Percentiles rank a stretch among this genome's conserved stretches.
Conservation (phyloP, 1,284 basidiomycete species). For the Tilletiopsis washingtonensis region DNA sequence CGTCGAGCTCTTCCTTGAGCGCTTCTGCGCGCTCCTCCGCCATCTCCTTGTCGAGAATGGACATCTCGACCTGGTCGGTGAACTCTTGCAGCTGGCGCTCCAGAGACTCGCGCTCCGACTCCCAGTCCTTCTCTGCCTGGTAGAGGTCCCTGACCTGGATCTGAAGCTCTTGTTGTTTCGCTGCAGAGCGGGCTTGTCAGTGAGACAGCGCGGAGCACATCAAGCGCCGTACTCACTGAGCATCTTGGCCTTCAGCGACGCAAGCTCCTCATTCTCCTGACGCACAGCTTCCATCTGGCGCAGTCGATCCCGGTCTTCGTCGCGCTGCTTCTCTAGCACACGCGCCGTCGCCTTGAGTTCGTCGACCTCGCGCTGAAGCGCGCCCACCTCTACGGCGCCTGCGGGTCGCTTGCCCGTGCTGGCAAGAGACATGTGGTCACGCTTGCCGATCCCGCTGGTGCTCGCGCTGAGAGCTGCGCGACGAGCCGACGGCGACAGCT, state of each 20-base stretch:
- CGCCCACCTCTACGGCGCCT: conserved; percentile 11
- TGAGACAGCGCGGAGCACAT: neutral
- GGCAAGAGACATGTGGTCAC: conserved; percentile 27
- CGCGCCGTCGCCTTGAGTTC: conserved; percentile 75
- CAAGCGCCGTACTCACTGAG: conserved; percentile 50
- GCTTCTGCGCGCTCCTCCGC: conserved; percentile 87
- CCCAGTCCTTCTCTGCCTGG: conserved; percentile 36
- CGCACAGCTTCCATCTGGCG: conserved; percentile 76
- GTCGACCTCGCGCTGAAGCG: conserved; percentile 38
- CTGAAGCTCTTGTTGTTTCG: conserved; percentile 28
- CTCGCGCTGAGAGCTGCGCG: neutral
- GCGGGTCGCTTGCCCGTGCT: conserved; percentile 4
- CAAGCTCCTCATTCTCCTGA: conserved; percentile 72
- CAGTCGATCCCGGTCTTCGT: conserved; percentile 74
- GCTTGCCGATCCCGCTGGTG: neutral
- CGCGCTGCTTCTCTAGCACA: conserved; percentile 74
- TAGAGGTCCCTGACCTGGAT: conserved; percentile 28
- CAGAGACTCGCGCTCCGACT: conserved; percentile 16
- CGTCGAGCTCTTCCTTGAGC: conserved; percentile 67
- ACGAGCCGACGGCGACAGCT: conserved; percentile 5
- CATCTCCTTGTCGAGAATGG: conserved; percentile 90
- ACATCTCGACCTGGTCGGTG: conserved; percentile 71
- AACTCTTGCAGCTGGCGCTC: conserved; percentile 4
- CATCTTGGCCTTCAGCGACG: conserved; percentile 70
- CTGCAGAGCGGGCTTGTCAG: neutral